These are phyloP conservation scores for Aspergillus proliferans DNA, from an alignment of 2,329 filamentous ascomycete genomes.

Conservation along the genomic window DNA sequence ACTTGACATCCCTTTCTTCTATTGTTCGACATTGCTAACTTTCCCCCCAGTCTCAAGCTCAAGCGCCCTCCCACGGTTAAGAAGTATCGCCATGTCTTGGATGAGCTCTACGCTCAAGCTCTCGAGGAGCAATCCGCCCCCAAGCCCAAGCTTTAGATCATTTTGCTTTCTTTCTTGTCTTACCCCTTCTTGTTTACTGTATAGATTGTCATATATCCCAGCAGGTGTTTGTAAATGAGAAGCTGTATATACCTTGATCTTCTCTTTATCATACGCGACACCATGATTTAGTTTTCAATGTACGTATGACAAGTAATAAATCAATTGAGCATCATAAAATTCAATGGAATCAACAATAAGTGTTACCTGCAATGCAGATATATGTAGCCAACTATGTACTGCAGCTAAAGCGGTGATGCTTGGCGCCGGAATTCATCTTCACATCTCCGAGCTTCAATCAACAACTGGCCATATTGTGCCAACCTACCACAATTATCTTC, in stretches of 20 bases:
- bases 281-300: not conserved
- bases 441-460: not conserved
- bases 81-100: constrained; percentile 52
- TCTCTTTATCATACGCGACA: not conserved
- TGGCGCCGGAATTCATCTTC: not conserved
- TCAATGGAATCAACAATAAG: too few species aligned
- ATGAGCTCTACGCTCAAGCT: constrained; percentile 56
- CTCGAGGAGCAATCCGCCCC: constrained; percentile 31
- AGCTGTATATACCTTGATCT: not conserved
- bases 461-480: not conserved
- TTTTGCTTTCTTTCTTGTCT: not conserved
- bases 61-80: constrained; percentile 64
- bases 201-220: constrained; percentile 1
- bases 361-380: too few species aligned
- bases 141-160: constrained; percentile 34
- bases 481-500: not conserved
- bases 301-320: not conserved
- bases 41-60: constrained; percentile 55
- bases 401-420: not conserved
- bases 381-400: too few species aligned
- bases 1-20: constrained; percentile 28
- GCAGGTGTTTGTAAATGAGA: not conserved
- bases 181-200: constrained; percentile 2
- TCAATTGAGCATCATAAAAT: too few species aligned
- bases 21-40: constrained; percentile 11